Evolutionary conservation across 208 protist species (phyloP), one percentile per base, ranked within the genome.

Genomic region (Zelonia costaricensis): DNA sequence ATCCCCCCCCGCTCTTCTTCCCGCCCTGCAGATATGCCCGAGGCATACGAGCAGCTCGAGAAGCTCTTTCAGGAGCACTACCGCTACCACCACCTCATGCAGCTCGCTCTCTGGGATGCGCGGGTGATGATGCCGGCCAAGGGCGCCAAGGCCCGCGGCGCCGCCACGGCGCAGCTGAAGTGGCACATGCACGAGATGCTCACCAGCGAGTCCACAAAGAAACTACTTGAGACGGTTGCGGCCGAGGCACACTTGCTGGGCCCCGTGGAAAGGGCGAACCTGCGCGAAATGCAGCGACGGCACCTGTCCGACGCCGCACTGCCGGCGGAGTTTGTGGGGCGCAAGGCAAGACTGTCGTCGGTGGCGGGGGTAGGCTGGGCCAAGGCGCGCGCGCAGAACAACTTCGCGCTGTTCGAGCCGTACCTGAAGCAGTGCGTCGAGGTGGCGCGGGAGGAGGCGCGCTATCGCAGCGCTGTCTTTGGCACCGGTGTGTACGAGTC

Each of bases 401-500:
- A 91, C 69, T 89, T 75, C 22, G 20, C 25, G 1, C 20, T 67
- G 2, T 88, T 82, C 49, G 56, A 80, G 4, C 76, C 74, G 0
- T 57, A 60, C 20, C 47, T 95, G 22, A 75, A 84, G n/a, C 61
- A 91, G 12, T 35, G 35, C 35, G 54, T 60, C 0, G 56, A 49
- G 12, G 59, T 81, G 30, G 80, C 79, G 66, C 38, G 69, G 28
- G 45, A 68, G 35, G 88, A 78, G 79, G 69, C 59, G 12, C 45
- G 27, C 25, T 72, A 73, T 39, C 74, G 63, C 22, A 62, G 71
- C 16, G 69, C 64, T 2, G 62, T 35, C 16, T 73, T 69, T 18
- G 65, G 74, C 18, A 76, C 77, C n/a, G 59, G 69, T 8, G 57
- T 78, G 5, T 92, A 89, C 49, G 84, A 94, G 51, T 75, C 77